Evolutionary conservation across 257 asterid species (phyloP), one percentile per base, ranked within the genome.

Genomic region (Voacanga thouarsii): DNA sequence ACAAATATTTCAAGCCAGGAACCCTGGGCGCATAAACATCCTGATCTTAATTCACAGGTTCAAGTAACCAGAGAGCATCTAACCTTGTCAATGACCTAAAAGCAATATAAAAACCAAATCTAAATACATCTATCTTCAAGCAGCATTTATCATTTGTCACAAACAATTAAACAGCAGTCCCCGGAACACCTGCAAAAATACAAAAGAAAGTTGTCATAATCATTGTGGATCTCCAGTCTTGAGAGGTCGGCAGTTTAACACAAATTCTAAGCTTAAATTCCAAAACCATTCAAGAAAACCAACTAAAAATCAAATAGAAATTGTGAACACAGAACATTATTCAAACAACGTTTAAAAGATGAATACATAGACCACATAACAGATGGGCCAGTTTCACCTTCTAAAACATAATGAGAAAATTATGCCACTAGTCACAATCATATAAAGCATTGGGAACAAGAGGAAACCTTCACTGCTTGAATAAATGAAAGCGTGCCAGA

Each of bases 401-500:
- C 47, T 33, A 30, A 18, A 28, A 33, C 24, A 33, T 33, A 28
- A 64, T 9, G 18, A 30, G 19, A 68, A 39, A 44, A 28, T 9
- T 44, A 37, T 37, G 70, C 26, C 24, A 71, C 41, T 37, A 30
- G 70, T 68, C 30, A 59, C 26, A 47, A 57, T 51, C 26, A 74
- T 37, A 82, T 86, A 78, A 67, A 88, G 86, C 88, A 85, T 83
- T 64, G 37, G 57, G 44, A 69, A 64, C 64, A 76, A 49, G 37
- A 75, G 12, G 26, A 47, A 45, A 80, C 81, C 81, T 85, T 19
- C 87, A 81, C 76, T 85, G 88, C 81, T 85, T 87, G 60, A 73
- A 82, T 16, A 87, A 74, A 72, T 89, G 92, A 50, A 80, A 88
- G 44, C 71, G 85, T 28, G 88, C 87, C 87, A 91, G 71, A 86